Evolutionary conservation across 163 green algal genomes (phyloP).

Genomic region (Chlamydomonas reinhardtii): DNA sequence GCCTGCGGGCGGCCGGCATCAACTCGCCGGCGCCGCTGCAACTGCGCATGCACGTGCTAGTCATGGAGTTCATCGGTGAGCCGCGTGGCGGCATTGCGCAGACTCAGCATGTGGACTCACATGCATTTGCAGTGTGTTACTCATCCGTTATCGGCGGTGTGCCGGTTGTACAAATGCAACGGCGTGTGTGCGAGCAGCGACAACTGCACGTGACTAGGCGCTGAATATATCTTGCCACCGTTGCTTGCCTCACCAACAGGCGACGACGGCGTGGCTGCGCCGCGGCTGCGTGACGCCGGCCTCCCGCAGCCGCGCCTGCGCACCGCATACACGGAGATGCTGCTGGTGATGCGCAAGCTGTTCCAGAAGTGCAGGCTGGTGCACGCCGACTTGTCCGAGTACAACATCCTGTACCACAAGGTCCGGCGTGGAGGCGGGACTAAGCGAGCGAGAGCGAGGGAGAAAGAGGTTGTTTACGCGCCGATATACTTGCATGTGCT

Average conservation of each 20-base stretch:
- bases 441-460: no score
- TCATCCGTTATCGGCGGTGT: no score
- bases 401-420: conserved; percentile 99
- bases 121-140: no score
- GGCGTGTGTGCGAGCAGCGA: no score
- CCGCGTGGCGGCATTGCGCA: not conserved
- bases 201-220: no score
- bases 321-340: conserved; percentile 85
- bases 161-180: no score
- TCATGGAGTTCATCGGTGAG: conserved; percentile 95
- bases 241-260: no score
- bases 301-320: conserved; percentile 78
- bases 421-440: no score
- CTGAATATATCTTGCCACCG: no score
- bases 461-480: not conserved
- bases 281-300: conserved; percentile 89
- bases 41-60: conserved; percentile 95
- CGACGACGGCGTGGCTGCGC: conserved; percentile 86
- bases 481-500: not conserved
- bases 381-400: conserved; percentile 97
- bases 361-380: conserved; percentile 92
- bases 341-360: conserved; percentile 81
- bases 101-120: no score
- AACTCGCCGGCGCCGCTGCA: conserved; percentile 84
- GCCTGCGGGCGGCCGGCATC: conserved; percentile 82